Conservation (phyloP, 805 yeast species). For the Hanseniaspora occidentalis region DNA sequence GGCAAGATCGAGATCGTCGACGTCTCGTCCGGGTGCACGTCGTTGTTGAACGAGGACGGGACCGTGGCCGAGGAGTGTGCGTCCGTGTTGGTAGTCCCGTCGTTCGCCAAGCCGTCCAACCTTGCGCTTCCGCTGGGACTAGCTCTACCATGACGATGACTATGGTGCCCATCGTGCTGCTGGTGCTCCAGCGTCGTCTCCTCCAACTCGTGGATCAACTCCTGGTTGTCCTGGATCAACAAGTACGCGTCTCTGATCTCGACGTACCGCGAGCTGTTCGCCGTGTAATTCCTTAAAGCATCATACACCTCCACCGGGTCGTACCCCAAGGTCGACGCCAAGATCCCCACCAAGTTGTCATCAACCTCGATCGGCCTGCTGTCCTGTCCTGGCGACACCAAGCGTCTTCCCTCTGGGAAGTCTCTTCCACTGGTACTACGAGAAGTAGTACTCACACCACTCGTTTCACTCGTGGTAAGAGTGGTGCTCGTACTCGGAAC, state of each 20-base stretch:
- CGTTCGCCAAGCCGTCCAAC: background rate
- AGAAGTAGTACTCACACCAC: too few relatives aligned
- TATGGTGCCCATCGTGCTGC: too few relatives aligned
- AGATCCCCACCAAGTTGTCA: conserved; percentile 61
- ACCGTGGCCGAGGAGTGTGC: conserved; percentile 4
- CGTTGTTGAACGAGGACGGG: conserved; percentile 8
- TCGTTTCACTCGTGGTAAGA: too few relatives aligned
- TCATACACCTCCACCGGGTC: conserved; percentile 72
- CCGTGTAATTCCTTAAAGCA: conserved; percentile 36
- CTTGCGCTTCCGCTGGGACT: conserved; percentile 8
- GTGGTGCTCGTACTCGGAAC: conserved; percentile 29
- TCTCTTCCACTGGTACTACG: conserved; percentile 9
- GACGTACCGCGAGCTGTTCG: conserved; percentile 39
- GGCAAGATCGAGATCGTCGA: conserved; percentile 89
- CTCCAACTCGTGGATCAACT: conserved; percentile 55
- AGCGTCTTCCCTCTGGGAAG: background rate
- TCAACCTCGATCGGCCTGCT: conserved; percentile 36
- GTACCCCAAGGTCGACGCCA: conserved; percentile 79
- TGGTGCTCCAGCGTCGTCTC: conserved; percentile 35
- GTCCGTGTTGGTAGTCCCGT: background rate
- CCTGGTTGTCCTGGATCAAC: conserved; percentile 67
- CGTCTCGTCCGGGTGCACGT: conserved; percentile 25
- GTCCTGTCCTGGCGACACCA: background rate
- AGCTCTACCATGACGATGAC: conserved; percentile 8
- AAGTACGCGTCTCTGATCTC: conserved; percentile 82